Percentiles rank a stretch among this genome's conserved stretches.
These are phyloP conservation scores for Phytophthora kernoviae DNA, from an alignment of 352 stramenopile species.

Conservation along the genomic window DNA sequence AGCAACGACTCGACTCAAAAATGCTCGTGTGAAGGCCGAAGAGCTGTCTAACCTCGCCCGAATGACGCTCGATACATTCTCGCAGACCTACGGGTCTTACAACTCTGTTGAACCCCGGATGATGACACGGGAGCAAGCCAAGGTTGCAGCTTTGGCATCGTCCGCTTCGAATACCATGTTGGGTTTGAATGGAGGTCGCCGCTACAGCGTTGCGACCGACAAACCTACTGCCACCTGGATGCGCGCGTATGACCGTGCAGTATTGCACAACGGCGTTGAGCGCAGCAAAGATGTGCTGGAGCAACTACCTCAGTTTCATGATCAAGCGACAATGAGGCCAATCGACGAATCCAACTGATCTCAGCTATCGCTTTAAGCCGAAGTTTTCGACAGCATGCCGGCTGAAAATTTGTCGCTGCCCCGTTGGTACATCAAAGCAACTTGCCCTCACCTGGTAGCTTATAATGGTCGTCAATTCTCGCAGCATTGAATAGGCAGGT, in stretches of 20 bases:
- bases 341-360: conserved; percentile 19
- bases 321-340: conserved; percentile 17
- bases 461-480: too few species aligned
- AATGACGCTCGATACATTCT: conserved; percentile 69
- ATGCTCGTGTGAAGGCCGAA: conserved; percentile 74
- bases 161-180: conserved; percentile 31
- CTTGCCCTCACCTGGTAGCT: too few species aligned
- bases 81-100: conserved; percentile 24
- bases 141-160: conserved; percentile 20
- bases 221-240: conserved; percentile 53
- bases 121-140: conserved; percentile 13
- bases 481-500: too few species aligned
- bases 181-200: conserved; percentile 17
- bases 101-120: conserved; percentile 5
- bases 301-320: conserved; percentile 17
- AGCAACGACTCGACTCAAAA: conserved; percentile 72
- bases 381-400: conserved; percentile 10
- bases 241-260: conserved; percentile 68
- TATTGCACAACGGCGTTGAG: conserved; percentile 70
- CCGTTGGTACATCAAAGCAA: neutral
- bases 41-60: conserved; percentile 75
- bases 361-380: neutral
- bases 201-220: conserved; percentile 23
- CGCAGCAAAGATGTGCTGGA: conserved; percentile 65
- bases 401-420: conserved; percentile 1